Percentiles rank a stretch among this genome's conserved stretches.
phyloP scores from a whole-genome alignment of 139 green algal genomes.

The Chlamydomonas sp. region DNA sequence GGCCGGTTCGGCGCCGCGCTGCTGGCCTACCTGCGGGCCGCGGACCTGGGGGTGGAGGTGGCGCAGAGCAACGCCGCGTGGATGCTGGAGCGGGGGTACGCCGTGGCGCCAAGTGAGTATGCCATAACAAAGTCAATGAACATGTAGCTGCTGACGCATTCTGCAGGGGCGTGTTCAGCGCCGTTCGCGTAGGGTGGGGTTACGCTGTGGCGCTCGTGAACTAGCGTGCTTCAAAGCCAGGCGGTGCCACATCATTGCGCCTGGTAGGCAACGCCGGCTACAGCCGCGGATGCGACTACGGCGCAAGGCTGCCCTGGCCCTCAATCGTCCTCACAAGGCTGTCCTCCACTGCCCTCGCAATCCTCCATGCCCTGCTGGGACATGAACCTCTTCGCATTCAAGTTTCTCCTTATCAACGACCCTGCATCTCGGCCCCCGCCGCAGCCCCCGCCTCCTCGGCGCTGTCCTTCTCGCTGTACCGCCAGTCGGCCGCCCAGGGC shows the following conservation, averaged over 20 bases:
- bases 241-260: too few relatives aligned
- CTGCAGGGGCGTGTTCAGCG: too few relatives aligned
- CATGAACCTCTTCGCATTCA: neutral
- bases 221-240: too few relatives aligned
- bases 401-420: neutral
- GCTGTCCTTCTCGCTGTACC: slow-evolving; percentile 70
- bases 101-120: neutral
- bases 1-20: slow-evolving; percentile 62
- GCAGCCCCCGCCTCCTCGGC: neutral
- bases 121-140: neutral
- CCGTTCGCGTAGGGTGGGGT: too few relatives aligned
- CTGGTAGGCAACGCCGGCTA: too few relatives aligned
- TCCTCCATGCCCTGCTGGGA: too few relatives aligned
- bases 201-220: too few relatives aligned
- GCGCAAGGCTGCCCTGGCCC: too few relatives aligned
- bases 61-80: slow-evolving; percentile 94
- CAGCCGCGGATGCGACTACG: too few relatives aligned
- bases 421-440: neutral
- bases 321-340: too few relatives aligned
- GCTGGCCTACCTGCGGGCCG: slow-evolving; percentile 59
- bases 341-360: too few relatives aligned
- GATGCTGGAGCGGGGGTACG: slow-evolving; percentile 79
- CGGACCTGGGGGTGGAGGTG: slow-evolving; percentile 91
- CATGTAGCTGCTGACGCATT: too few relatives aligned
- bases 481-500: slow-evolving; percentile 76